Evolutionary conservation across 2,329 filamentous ascomycete genomes (phyloP).

Genomic region (Orbilia quercus): DNA sequence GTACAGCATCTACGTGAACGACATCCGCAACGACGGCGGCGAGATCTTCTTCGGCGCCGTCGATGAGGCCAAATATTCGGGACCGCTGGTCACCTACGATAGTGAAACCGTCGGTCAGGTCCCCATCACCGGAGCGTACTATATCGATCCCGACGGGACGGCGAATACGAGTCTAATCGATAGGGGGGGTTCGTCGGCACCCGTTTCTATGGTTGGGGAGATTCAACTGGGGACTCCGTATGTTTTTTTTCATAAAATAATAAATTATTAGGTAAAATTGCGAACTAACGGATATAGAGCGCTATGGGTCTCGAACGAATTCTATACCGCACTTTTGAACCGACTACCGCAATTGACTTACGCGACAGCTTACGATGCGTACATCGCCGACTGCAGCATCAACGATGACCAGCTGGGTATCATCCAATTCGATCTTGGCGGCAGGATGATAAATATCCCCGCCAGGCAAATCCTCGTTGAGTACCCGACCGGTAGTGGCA

Average conservation of each 20-base stretch:
- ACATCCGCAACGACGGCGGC: conserved; percentile 48
- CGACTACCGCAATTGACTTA: conserved; percentile 26
- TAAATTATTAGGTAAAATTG: not conserved
- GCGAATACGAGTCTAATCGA: conserved; percentile 29
- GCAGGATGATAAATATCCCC: conserved; percentile 18
- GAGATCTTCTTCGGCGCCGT: conserved; percentile 49
- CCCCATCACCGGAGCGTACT: conserved; percentile 34
- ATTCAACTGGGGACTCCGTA: conserved; percentile 50
- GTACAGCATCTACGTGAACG: conserved; percentile 48
- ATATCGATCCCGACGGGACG: conserved; percentile 22
- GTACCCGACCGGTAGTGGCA: conserved; percentile 47
- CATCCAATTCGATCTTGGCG: conserved; percentile 41
- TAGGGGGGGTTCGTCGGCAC: not conserved
- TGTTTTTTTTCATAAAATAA: not conserved
- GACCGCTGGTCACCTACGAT: conserved; percentile 19
- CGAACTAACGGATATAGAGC: not conserved
- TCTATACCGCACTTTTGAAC: conserved; percentile 28
- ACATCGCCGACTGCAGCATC: conserved; percentile 26
- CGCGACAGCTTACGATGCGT: conserved; percentile 36
- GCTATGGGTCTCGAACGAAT: conserved; percentile 39
- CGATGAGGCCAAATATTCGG: conserved; percentile 37
- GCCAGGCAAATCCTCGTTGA: conserved; percentile 38
- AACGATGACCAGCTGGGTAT: conserved; percentile 15
- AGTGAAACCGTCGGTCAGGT: conserved; percentile 30
- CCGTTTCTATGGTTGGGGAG: conserved; percentile 36